Base-by-base conservation (phyloP, 2,329 filamentous ascomycete genomes). In the Cercospora nicotianae region DNA sequence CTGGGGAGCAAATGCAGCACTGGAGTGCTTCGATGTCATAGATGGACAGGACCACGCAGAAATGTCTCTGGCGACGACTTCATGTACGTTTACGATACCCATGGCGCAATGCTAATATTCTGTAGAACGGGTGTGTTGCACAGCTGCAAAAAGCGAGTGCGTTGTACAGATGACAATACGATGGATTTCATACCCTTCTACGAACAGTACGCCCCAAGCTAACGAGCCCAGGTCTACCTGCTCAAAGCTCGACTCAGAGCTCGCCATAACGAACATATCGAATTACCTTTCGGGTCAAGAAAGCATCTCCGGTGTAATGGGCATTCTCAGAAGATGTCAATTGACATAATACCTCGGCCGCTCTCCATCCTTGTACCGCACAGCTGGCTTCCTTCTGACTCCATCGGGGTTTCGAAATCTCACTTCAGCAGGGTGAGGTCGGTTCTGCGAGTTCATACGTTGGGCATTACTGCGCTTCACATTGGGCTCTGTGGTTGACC, bases 1-100 rank as follows among this genome's bases (percentile, higher is more conserved):
- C 16, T 10, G 48, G 26, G 20, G 23, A 16, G 4, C 18, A 7
- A 36, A 5, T 5, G 48, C 31, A 26, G 31, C 3, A 23, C 39
- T 53, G 39, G n/a, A 31, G 36, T 45, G 13, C 26, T 53, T 28
- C 13, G 20, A 6, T 13, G 48, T 10, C 20, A 28, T 28, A 28
- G 20, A 28, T 53, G 48, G 10, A 53, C 5, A 23, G 20, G 20
- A 23, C 5, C 45, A 20, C 20, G 5, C 13, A 10, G 23, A 23
- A 16, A 28, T 12, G 45, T 13, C 13, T 8, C 20, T 53, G 20
- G 48, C 59, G 23, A 61, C 23, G 59, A 61, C 36, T 61, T 8
- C 59, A 61, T 28, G 59, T 61, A 61, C 31, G 28, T 31, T 31
- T 30, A 63, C 42, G 60, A 51, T 63, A 63, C 60, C 60, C 60